Evolutionary conservation across 805 yeast species (phyloP).

Genomic region (Candida gorgasii): DNA sequence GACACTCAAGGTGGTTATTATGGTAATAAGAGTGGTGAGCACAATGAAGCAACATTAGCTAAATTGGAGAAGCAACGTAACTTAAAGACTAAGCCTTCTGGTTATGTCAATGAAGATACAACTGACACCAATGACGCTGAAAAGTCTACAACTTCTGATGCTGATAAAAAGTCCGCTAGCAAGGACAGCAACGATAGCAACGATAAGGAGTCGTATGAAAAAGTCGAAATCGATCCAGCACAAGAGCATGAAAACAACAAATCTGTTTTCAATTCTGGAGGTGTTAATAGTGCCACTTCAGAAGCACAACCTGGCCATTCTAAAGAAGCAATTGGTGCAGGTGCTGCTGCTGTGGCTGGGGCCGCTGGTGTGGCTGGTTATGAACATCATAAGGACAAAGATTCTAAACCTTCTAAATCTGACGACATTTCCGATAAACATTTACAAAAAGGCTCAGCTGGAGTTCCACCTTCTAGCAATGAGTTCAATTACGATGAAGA

Average conservation of each 20-base stretch:
- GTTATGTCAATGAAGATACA: conserved; percentile 10
- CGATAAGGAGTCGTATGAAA: not conserved
- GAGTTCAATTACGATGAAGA: conserved; percentile 10
- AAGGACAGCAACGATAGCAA: not conserved
- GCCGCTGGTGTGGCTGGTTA: conserved; percentile 13
- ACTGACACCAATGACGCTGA: conserved; percentile 6
- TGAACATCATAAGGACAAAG: conserved; percentile 1
- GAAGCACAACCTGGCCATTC: conserved; percentile 5
- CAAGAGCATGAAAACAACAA: conserved; percentile 30
- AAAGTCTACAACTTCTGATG: conserved; percentile 3
- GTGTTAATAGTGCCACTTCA: conserved; percentile 22
- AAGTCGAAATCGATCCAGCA: conserved; percentile 20
- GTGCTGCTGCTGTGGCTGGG: conserved; percentile 16
- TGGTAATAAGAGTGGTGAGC: conserved; percentile 5
- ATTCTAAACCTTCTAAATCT: not conserved
- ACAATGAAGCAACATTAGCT: conserved; percentile 16
- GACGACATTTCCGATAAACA: not conserved
- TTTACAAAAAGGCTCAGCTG: conserved; percentile 6
- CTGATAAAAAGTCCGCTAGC: not conserved
- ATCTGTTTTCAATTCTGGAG: conserved; percentile 32
- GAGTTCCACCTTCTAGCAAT: conserved; percentile 10
- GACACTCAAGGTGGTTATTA: conserved; percentile 37
- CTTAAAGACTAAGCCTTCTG: conserved; percentile 19
- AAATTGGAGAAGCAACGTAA: conserved; percentile 13
- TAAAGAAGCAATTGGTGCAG: conserved; percentile 4